Percentiles rank a stretch among this genome's conserved stretches.
These are phyloP conservation scores for Circinella minor DNA, from an alignment of 371 early-diverging fungal genomes.

Conservation along the genomic window DNA sequence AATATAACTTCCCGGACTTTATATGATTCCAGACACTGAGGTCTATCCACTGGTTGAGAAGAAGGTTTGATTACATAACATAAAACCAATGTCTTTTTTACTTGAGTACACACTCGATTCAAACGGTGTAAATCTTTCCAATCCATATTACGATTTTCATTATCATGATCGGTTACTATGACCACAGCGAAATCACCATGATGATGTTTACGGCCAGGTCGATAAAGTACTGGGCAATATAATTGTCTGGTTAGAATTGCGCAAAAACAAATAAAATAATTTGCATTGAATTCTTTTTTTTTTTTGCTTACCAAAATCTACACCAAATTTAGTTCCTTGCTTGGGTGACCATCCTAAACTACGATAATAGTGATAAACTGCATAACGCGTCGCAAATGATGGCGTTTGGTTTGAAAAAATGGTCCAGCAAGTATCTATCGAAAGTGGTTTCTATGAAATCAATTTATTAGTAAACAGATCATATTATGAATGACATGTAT, in stretches of 20 bases:
- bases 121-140: constrained; percentile 65
- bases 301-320: constrained; percentile 65
- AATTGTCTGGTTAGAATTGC: no score
- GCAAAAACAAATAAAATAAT: no score
- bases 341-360: constrained; percentile 84
- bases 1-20: constrained; percentile 52
- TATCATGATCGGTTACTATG: constrained; percentile 27
- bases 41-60: background rate
- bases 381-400: constrained; percentile 66
- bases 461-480: background rate
- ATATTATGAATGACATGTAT: background rate
- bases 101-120: constrained; percentile 67
- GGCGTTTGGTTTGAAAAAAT: constrained; percentile 26
- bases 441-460: constrained; percentile 16
- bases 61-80: constrained; percentile 47
- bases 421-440: constrained; percentile 24
- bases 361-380: constrained; percentile 83
- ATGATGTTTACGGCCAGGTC: constrained; percentile 26
- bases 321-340: constrained; percentile 83
- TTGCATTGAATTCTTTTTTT: constrained; percentile 15
- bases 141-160: constrained; percentile 21
- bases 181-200: constrained; percentile 45
- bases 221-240: constrained; percentile 27
- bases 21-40: constrained; percentile 30
- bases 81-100: constrained; percentile 62